Evolutionary conservation across 2,329 filamentous ascomycete genomes (phyloP).

Genomic region (Phaeosphaeria sp.): DNA sequence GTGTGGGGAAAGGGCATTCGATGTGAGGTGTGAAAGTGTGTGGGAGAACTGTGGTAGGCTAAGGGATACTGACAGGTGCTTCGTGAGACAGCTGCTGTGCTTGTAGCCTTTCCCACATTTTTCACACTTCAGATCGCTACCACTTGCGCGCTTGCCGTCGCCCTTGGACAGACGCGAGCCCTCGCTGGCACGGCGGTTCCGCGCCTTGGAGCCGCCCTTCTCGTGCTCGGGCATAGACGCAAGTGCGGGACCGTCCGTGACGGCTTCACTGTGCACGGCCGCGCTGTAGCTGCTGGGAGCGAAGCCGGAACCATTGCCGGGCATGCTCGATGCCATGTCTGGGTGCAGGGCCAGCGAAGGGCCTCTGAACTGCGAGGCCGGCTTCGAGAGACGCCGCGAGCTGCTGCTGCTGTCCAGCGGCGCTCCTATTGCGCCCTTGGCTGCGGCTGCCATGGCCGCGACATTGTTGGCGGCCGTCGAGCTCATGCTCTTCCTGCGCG

Average conservation of each 20-base stretch:
- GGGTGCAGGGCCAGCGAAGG: constrained; percentile 63
- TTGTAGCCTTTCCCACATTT: constrained; percentile 99
- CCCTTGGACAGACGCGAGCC: constrained; percentile 82
- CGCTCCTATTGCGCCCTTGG: constrained; percentile 68
- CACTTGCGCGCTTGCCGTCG: constrained; percentile 77
- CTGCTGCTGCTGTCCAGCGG: constrained; percentile 57
- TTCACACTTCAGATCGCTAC: constrained; percentile 90
- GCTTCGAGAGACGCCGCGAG: constrained; percentile 73
- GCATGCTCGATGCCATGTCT: constrained; percentile 72
- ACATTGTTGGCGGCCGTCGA: constrained; percentile 76
- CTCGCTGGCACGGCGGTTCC: constrained; percentile 76
- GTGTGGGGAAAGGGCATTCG: constrained; percentile 44
- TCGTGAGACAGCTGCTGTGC: constrained; percentile 99
- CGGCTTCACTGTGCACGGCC: constrained; percentile 61
- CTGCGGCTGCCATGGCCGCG: constrained; percentile 74
- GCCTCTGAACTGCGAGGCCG: constrained; percentile 52
- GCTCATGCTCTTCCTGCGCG: constrained; percentile 90
- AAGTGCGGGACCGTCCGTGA: constrained; percentile 72
- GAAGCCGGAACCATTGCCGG: constrained; percentile 56
- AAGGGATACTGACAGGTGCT: constrained; percentile 95
- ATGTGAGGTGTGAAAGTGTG: constrained; percentile 50
- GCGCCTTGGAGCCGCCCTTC: constrained; percentile 58
- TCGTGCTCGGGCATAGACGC: constrained; percentile 53
- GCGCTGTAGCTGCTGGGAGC: constrained; percentile 43
- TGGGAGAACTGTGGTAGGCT: constrained; percentile 48